Percentiles rank a stretch among this genome's conserved stretches.
phyloP scores from a whole-genome alignment of 306 rosid genomes.

The Begonia fuchsioides region DNA sequence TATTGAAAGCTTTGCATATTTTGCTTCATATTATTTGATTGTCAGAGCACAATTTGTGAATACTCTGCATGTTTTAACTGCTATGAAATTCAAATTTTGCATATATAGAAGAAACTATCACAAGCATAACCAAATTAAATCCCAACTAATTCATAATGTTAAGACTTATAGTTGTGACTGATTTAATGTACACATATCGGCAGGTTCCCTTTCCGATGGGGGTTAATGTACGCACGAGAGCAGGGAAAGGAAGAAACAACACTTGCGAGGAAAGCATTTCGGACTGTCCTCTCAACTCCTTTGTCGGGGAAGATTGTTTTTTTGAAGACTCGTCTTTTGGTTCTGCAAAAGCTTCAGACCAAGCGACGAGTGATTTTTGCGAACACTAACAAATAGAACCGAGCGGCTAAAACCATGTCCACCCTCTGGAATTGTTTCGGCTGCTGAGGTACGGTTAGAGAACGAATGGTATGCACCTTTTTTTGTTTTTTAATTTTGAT shows the following conservation, averaged over 20 bases:
- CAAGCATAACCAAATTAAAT: background rate
- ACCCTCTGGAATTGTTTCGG: too few species aligned
- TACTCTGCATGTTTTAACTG: too few species aligned
- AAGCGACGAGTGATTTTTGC: constrained; percentile 11
- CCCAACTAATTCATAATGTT: too few species aligned
- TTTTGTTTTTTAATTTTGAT: too few species aligned
- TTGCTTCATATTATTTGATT: too few species aligned
- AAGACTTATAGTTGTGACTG: too few species aligned
- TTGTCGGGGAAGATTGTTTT: constrained; percentile 19
- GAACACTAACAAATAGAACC: constrained; percentile 20
- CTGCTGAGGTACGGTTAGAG: too few species aligned
- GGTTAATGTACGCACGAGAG: constrained; percentile 29
- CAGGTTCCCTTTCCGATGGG: constrained; percentile 45
- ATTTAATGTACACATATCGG: background rate
- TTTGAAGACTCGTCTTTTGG: constrained; percentile 20
- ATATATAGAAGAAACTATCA: background rate
- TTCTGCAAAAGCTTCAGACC: constrained; percentile 19
- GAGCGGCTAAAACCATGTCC: constrained; percentile 13
- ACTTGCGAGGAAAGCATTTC: constrained; percentile 17
- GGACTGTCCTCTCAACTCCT: constrained; percentile 18
- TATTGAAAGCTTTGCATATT: too few species aligned
- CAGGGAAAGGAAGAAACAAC: constrained; percentile 23
- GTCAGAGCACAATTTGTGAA: too few species aligned
- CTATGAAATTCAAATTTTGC: too few species aligned
- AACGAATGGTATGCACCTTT: too few species aligned